phyloP scores from a whole-genome alignment of 768 basidiomycete species.

The Auriculariales sp. region DNA sequence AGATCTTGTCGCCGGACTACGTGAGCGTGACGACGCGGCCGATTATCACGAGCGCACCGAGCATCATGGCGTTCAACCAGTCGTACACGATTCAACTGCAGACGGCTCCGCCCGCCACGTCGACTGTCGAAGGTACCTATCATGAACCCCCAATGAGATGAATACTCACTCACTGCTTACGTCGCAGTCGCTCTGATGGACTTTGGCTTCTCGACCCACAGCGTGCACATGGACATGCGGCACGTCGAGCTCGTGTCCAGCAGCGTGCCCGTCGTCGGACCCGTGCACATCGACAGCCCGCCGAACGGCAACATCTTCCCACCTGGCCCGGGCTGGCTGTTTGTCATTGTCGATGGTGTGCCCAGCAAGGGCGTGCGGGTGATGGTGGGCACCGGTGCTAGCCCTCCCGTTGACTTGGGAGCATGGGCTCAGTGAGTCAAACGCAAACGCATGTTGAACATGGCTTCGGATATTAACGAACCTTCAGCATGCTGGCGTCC shows the following conservation, averaged over 20 bases:
- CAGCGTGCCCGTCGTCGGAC: slow-evolving; percentile 32
- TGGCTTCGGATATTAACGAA: background rate
- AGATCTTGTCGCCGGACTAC: slow-evolving; percentile 77
- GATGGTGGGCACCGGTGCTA: slow-evolving; percentile 53
- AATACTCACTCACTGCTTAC: slow-evolving; percentile 2
- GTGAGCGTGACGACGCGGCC: slow-evolving; percentile 51
- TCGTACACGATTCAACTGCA: slow-evolving; percentile 30
- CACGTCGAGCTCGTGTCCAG: slow-evolving; percentile 55
- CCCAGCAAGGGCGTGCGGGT: slow-evolving; percentile 49
- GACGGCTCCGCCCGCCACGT: slow-evolving; percentile 32
- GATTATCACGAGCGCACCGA: slow-evolving; percentile 27
- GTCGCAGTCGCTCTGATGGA: slow-evolving; percentile 60
- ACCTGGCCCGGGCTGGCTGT: slow-evolving; percentile 70
- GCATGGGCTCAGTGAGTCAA: slow-evolving; percentile 1
- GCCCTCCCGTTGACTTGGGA: slow-evolving; percentile 24
- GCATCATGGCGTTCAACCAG: slow-evolving; percentile 30
- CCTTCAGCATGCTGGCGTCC: background rate
- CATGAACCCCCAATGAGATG: slow-evolving; percentile 29
- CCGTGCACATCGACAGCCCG: slow-evolving; percentile 47
- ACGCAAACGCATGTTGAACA: background rate
- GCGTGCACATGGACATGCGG: slow-evolving; percentile 39
- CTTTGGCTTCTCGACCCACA: slow-evolving; percentile 68
- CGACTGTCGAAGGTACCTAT: slow-evolving; percentile 31
- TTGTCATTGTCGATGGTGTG: slow-evolving; percentile 47
- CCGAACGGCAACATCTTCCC: slow-evolving; percentile 54